Base-by-base conservation (phyloP, 768 basidiomycete genomes). In the Coprinopsis cinerea region DNA sequence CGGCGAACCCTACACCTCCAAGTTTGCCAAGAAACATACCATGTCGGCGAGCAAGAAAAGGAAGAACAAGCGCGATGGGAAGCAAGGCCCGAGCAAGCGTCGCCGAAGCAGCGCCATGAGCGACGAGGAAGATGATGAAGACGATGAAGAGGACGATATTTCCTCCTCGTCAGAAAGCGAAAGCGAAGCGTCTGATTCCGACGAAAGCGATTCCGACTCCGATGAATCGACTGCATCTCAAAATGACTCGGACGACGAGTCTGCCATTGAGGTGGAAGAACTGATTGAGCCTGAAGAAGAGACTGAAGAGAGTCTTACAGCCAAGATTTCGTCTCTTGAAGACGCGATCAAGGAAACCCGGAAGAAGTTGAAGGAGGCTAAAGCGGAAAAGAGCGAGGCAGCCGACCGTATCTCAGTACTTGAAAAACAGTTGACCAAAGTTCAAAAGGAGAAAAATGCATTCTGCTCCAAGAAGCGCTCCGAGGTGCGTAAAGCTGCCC, bases 401-500 rank as follows among this genome's bases (percentile, higher is more conserved):
- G 41, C 28, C 13, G 64, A 72, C 48, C 50, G 56, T 22, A 54
- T 71, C 20, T 64, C 71, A 1, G 62, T 60, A 10, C 50, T 72
- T 14, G 67, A 72, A 55, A 74, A 76, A 53, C 71, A 72, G 55
- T 64, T 69, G 15, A 66, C 69, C 2, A 64, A 62, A 26, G 72
- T 71, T 24, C 77, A 79, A 55, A 79, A 74, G 54, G 75, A 78
- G 49, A 83, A 83, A 67, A 82, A 82, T 53, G 78, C 73, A 0
- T 81, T 79, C 56, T 83, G 81, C 55, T 78, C 80, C 0, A 56
- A 74, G 49, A 79, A 76, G 59, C 71, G 80, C 4, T 79, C 78
- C 2, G 77, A 79, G 65, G 79, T 79, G 41, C 51, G 61, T 51
- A n/a, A n/a, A n/a, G n/a, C 22, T 30, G 11, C 22, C 10, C 23